A percentile compares a stretch with the other conserved stretches of the same genome.
Conservation (phyloP, 2,329 filamentous ascomycete genomes). For the Monosporascus sp. region DNA sequence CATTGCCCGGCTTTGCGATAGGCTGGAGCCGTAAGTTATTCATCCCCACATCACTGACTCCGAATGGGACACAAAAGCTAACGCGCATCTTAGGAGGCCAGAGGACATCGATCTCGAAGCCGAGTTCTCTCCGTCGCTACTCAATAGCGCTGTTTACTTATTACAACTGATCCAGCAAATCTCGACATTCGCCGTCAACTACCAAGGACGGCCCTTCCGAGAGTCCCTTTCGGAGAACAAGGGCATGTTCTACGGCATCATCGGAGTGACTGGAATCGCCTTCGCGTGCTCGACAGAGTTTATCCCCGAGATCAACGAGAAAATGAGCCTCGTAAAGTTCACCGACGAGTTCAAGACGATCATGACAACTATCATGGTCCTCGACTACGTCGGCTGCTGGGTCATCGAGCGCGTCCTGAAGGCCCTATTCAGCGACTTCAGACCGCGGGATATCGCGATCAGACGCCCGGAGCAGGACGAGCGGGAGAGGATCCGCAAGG, state of each 20-base stretch:
- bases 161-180: constrained; percentile 98
- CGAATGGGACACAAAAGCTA: constrained; percentile 14
- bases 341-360: constrained; percentile 81
- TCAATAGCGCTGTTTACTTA: constrained; percentile 96
- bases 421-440: constrained; percentile 80
- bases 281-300: constrained; percentile 95
- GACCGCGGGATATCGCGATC: constrained; percentile 86
- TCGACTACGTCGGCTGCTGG: constrained; percentile 86
- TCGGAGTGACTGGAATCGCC: constrained; percentile 83
- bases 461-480: constrained; percentile 81
- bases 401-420: constrained; percentile 84
- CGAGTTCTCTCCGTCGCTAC: constrained; percentile 85
- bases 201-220: constrained; percentile 95
- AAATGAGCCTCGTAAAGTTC: constrained; percentile 90
- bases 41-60: not conserved
- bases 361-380: constrained; percentile 76
- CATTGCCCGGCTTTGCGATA: constrained; percentile 82
- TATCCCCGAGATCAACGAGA: constrained; percentile 88
- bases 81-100: constrained; percentile 35
- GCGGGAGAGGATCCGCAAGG: constrained; percentile 66
- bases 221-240: constrained; percentile 93
- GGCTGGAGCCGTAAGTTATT: constrained; percentile 69
- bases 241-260: constrained; percentile 96
- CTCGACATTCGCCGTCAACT: constrained; percentile 98
- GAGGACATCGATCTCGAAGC: constrained; percentile 81